Base-by-base conservation (phyloP, 163 green algal genomes). In the Scenedesmus sp. region DNA sequence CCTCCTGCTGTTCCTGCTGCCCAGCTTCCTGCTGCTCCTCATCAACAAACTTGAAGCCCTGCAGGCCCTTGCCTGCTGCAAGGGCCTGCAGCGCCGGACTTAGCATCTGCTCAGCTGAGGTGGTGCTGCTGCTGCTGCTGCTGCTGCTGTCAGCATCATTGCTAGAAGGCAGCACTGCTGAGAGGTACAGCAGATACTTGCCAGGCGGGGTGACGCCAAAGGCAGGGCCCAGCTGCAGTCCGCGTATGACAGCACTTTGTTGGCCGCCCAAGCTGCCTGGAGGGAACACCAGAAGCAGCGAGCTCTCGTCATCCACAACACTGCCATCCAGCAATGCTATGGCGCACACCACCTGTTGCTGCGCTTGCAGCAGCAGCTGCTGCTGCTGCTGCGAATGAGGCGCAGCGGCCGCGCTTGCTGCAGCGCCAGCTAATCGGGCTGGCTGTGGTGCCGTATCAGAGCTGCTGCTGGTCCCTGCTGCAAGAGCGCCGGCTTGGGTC, bases 111-210 rank as follows among this genome's bases (percentile, higher is more conserved):
- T 72, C 82, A 26, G 51, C 51, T 76, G 53, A 68, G 42, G 33
- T 42, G 53, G 56, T 43, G 53, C 53, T 49, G 46, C 51, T 78
- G 51, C 49, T 53, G 68, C 30, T 51, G n/a, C 44, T 72, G 80
- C 80, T 68, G 53, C 78, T 80, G 22, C 9, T 40, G 1, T 65
- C 76, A 37, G n/a, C 87, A 53, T 24, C 26, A 26, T 22, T 16
- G 5, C 4, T 73, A 12, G n/a, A 37, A 7, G 80, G 46, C 81
- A 92, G 65, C 35, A 80, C 49, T 43, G 88, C 87, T 56, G 76
- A 82, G n/a, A 92, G 65, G 68, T 92, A 92, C 81, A 92, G 81
- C 44, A 92, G 88, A 43, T 85, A 76, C 65, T 85, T 85, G 9
- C 88, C 88, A 56, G 81, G 61, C 12, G 89, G 89, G 5, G 70